Evolutionary conservation across 768 basidiomycete species (phyloP).

Genomic region (Sarcodon sp.): DNA sequence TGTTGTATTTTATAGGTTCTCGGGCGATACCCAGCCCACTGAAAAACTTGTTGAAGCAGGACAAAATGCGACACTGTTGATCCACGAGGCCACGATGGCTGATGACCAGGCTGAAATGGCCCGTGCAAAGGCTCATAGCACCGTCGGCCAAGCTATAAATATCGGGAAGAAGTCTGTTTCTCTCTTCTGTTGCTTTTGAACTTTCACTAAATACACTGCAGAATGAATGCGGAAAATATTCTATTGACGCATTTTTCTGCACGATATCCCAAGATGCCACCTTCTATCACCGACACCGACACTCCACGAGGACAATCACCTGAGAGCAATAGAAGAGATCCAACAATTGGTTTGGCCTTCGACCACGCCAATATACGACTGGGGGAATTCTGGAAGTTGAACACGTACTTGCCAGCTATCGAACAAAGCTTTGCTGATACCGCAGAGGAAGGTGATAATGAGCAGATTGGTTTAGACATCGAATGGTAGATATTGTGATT

Average conservation of each 20-base stretch:
- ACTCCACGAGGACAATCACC: conserved; percentile 5
- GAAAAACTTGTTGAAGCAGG: conserved; percentile 55
- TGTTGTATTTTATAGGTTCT: conserved; percentile 46
- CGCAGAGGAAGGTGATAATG: conserved; percentile 31
- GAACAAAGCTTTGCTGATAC: conserved; percentile 45
- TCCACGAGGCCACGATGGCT: conserved; percentile 91
- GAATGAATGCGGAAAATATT: conserved; percentile 76
- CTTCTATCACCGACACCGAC: conserved; percentile 16
- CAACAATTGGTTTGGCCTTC: conserved; percentile 59
- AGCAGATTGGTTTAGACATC: conserved; percentile 8
- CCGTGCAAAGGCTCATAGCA: conserved; percentile 70
- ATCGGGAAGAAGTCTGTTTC: conserved; percentile 51
- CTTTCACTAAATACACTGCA: conserved; percentile 14
- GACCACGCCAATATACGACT: conserved; percentile 66
- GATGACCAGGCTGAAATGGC: conserved; percentile 75
- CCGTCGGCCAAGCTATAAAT: conserved; percentile 77
- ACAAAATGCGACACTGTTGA: conserved; percentile 59
- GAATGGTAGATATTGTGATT: no score
- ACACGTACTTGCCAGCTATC: conserved; percentile 61
- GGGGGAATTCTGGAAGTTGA: conserved; percentile 79
- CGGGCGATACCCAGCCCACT: conserved; percentile 82
- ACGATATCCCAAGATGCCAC: conserved; percentile 82
- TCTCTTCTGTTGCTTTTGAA: neutral
- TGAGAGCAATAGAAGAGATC: conserved; percentile 1
- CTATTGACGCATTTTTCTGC: conserved; percentile 96